Conservation (phyloP, 306 rosid genomes). For the Vachellia collinsii region DNA sequence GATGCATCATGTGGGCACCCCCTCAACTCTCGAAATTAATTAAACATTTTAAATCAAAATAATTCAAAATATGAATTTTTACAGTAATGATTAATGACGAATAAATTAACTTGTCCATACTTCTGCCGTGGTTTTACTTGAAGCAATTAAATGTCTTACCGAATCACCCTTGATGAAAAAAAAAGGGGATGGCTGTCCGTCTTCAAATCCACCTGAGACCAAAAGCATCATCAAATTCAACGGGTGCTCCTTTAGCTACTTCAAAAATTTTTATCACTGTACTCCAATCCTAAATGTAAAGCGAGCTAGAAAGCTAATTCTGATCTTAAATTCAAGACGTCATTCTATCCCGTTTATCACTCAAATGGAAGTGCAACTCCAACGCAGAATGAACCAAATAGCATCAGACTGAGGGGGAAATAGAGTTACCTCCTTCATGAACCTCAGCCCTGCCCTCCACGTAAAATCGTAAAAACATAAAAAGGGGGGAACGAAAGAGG, state of each 20-base stretch:
- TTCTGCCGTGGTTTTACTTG: background rate
- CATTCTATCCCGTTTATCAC: no score
- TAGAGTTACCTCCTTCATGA: constrained; percentile 13
- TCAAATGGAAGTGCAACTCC: background rate
- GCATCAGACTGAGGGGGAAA: background rate
- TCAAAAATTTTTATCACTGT: no score
- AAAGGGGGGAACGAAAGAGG: background rate
- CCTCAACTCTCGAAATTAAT: background rate
- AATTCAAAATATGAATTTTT: background rate
- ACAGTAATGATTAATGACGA: no score
- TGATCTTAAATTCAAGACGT: no score
- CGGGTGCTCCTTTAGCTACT: no score
- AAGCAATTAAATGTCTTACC: background rate
- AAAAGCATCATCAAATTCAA: no score
- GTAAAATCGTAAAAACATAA: background rate
- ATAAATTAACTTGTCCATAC: background rate
- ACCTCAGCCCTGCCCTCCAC: background rate
- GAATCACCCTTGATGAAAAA: no score
- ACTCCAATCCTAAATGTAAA: no score
- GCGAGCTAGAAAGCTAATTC: no score
- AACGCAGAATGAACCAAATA: background rate
- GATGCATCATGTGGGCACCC: background rate
- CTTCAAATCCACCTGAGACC: no score
- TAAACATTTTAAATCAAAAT: background rate
- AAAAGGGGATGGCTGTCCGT: no score